These are phyloP conservation scores for Talinum fruticosum DNA, from an alignment of 148 eudicot species.

Conservation along the genomic window DNA sequence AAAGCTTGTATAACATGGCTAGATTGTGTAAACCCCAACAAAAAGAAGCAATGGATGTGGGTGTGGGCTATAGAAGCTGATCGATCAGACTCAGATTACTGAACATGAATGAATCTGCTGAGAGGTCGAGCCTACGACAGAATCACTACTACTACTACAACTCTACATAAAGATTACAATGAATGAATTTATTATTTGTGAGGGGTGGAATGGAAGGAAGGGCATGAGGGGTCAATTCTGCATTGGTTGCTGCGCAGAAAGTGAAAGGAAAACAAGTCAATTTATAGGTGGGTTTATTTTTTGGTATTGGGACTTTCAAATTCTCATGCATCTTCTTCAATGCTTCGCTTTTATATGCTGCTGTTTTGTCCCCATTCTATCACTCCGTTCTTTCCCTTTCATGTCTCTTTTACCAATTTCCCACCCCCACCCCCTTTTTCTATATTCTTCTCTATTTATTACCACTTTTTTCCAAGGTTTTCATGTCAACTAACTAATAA, in stretches of 20 bases:
- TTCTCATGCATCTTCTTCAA: slow-evolving; percentile 9
- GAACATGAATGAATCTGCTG: too few relatives aligned
- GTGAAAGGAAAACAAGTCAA: not conserved
- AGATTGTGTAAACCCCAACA: not conserved
- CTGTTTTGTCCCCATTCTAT: slow-evolving; percentile 1
- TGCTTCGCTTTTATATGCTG: not conserved
- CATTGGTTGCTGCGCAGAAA: slow-evolving; percentile 10
- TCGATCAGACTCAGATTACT: too few relatives aligned
- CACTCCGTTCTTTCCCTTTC: not conserved
- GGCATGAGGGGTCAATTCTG: slow-evolving; percentile 18
- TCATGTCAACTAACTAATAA: not conserved
- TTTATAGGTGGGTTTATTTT: not conserved
- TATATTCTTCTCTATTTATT: not conserved
- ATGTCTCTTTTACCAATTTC: not conserved
- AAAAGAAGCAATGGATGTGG: not conserved
- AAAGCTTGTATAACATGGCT: not conserved
- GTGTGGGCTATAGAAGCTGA: not conserved
- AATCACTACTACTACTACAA: too few relatives aligned
- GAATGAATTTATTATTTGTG: too few relatives aligned
- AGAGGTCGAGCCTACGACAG: too few relatives aligned
- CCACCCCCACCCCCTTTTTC: not conserved
- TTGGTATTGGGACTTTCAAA: slow-evolving; percentile 8
- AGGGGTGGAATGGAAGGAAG: too few relatives aligned
- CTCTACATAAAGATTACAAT: too few relatives aligned
- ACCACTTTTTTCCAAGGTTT: not conserved